Evolutionary conservation across 2,329 filamentous ascomycete genomes (phyloP), one percentile per base, ranked within the genome.

Genomic region (Bipolaris sorokiniana): DNA sequence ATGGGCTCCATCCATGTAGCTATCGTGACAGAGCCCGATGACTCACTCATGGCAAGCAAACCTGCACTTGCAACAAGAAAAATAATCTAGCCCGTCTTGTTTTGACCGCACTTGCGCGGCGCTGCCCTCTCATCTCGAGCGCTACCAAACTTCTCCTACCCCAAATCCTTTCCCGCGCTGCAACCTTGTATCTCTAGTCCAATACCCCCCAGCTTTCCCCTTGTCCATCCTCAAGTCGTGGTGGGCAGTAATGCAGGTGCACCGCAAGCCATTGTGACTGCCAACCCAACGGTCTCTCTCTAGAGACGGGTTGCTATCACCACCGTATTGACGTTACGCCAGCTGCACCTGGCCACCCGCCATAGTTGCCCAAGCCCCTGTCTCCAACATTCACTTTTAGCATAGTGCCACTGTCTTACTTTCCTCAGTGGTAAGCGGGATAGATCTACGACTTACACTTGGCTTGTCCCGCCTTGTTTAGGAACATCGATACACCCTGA

Each of bases 41-140:
- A 76, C 64, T 76, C 73, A 76, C 61, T 59, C 59, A 60, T 48
- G 51, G 54, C 54, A 59, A 65, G 48, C 58, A 63, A 41, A 54
- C 41, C 47, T 48, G 37, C 48, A 45, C 48, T 36, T 37, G 41
- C 45, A 22, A 22, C 42, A 31, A 31, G 23, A 41, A 44, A 51
- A 60, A 61, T 50, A 33, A 37, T 36, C 34, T 47, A 33, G 31
- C 48, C 49, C 26, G 20, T 20, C 31, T 47, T 47, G 56, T 18
- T 60, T 61, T 61, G 41, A 48, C 28, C 28, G 28, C 28, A 31
- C 28, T 31, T 31, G 28, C 28, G 28, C 28, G 28, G 7, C 28
- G 28, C 28, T 31, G 28, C 28, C 28, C 28, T 44, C 55, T 49
- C 56, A 59, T 54, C 59, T 51, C 47, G 46, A 48, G 28, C 45